Conservation (phyloP, 176 grass and related monocot genomes). For the Calamus simplicifolius region DNA sequence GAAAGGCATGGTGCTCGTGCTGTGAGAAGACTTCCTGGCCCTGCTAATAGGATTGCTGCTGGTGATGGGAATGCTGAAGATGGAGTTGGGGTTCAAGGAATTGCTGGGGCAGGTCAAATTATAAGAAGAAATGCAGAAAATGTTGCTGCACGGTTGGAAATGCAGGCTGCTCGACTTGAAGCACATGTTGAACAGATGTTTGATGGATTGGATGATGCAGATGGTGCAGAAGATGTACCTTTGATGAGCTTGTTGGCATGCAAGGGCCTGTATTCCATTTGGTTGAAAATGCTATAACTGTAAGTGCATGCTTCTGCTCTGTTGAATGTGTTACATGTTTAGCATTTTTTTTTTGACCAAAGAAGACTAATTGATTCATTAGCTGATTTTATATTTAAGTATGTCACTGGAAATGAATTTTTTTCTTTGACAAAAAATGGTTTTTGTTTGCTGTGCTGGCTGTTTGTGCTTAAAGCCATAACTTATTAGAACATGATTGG, state of each 20-base stretch:
- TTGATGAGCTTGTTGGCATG: conserved; percentile 97
- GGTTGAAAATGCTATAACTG: conserved; percentile 98
- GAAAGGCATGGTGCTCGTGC: conserved; percentile 92
- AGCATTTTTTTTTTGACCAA: too few species aligned
- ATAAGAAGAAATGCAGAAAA: conserved; percentile 97
- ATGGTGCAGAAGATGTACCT: conserved; percentile 96
- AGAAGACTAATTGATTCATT: too few species aligned
- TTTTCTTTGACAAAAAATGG: too few species aligned
- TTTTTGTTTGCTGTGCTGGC: too few species aligned
- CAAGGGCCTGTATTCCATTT: conserved; percentile 98
- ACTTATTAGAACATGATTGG: too few species aligned
- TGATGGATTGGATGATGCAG: conserved; percentile 96
- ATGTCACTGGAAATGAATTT: too few species aligned
- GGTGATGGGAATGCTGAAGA: conserved; percentile 71
- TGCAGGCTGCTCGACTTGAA: conserved; percentile 58
- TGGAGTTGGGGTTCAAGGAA: conserved; percentile 60
- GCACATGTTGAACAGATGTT: conserved; percentile 99
- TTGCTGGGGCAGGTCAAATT: conserved; percentile 64
- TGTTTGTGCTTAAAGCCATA: too few species aligned
- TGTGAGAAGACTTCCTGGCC: conserved; percentile 77
- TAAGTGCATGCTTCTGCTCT: conserved; percentile 21
- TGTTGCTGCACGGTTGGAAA: conserved; percentile 86
- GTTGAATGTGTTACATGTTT: background rate
- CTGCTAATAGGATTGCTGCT: conserved; percentile 56
- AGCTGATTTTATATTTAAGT: too few species aligned